phyloP scores from a whole-genome alignment of 345 rosid species.

The Acer campestre region DNA sequence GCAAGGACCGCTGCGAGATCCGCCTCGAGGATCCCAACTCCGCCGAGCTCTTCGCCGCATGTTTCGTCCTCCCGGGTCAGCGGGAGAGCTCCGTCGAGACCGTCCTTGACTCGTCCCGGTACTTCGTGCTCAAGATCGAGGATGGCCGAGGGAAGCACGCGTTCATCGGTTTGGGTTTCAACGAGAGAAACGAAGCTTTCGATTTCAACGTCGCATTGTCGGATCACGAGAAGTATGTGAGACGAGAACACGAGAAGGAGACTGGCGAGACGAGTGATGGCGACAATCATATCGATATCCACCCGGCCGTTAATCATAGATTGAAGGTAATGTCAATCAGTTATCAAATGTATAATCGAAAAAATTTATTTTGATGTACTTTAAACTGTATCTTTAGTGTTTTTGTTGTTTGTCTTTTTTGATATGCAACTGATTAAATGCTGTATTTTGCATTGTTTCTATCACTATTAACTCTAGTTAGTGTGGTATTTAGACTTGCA shows the following conservation, averaged over 20 bases:
- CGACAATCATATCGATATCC: conserved; percentile 84
- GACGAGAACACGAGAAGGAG: conserved; percentile 83
- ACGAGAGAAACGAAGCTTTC: conserved; percentile 94
- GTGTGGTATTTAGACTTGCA: neutral
- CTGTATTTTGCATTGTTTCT: neutral
- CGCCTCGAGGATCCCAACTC: conserved; percentile 92
- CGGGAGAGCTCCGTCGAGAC: conserved; percentile 91
- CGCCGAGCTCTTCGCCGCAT: conserved; percentile 91
- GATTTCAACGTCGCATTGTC: conserved; percentile 99
- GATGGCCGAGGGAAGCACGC: conserved; percentile 96
- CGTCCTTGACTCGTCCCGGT: conserved; percentile 94
- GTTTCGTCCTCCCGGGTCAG: conserved; percentile 83
- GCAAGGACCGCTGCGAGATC: conserved; percentile 97
- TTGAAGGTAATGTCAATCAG: conserved; percentile 60
- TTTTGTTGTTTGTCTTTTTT: neutral
- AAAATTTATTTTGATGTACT: neutral
- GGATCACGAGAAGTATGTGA: conserved; percentile 92
- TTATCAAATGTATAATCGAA: neutral
- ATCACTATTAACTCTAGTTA: neutral
- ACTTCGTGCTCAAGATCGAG: conserved; percentile 95
- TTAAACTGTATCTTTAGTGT: neutral
- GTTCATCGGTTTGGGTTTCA: conserved; percentile 89
- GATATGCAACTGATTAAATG: neutral
- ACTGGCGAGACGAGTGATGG: conserved; percentile 56
- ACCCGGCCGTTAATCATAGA: conserved; percentile 96